Conservation (phyloP, 352 stramenopile genomes). For the Phytophthora quininea region DNA sequence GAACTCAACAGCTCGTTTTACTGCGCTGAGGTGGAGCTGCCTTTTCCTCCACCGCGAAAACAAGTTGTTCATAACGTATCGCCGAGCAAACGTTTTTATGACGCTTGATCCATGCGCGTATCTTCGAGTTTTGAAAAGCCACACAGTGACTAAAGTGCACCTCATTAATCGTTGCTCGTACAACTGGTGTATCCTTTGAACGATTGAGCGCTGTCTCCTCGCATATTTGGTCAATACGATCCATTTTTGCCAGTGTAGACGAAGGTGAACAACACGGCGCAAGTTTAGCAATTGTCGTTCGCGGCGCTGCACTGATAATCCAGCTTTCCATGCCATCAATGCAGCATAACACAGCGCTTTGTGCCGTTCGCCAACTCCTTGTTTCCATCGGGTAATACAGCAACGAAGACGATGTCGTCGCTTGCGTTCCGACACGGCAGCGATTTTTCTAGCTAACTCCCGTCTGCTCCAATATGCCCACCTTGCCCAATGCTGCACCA, state of each 20-base stretch:
- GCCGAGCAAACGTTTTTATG: conserved; percentile 6
- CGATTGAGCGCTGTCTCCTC: conserved; percentile 9
- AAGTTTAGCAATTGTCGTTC: conserved; percentile 17
- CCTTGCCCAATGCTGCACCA: conserved; percentile 33
- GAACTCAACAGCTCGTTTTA: conserved; percentile 11
- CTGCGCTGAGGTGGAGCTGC: conserved; percentile 1
- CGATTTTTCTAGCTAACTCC: conserved; percentile 19
- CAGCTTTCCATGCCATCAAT: conserved; percentile 28
- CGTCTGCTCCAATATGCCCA: conserved; percentile 32
- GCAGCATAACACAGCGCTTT: conserved; percentile 6
- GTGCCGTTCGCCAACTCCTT: conserved; percentile 3
- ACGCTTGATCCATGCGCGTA: conserved; percentile 19
- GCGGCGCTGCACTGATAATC: conserved; percentile 15
- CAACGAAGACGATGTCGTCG: conserved; percentile 5
- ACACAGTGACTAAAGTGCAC: conserved; percentile 15
- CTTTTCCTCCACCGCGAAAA: conserved; percentile 26
- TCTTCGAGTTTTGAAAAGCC: conserved; percentile 24
- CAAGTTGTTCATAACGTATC: conserved; percentile 2
- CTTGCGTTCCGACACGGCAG: conserved; percentile 9
- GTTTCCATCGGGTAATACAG: conserved; percentile 22
- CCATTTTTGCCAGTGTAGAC: conserved; percentile 31
- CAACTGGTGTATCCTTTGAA: not conserved
- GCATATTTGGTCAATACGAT: not conserved
- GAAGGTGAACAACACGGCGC: conserved; percentile 21
- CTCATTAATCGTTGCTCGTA: conserved; percentile 11